Base-by-base conservation (phyloP, 2,329 filamentous ascomycete species). In the Passalora sequoiae region DNA sequence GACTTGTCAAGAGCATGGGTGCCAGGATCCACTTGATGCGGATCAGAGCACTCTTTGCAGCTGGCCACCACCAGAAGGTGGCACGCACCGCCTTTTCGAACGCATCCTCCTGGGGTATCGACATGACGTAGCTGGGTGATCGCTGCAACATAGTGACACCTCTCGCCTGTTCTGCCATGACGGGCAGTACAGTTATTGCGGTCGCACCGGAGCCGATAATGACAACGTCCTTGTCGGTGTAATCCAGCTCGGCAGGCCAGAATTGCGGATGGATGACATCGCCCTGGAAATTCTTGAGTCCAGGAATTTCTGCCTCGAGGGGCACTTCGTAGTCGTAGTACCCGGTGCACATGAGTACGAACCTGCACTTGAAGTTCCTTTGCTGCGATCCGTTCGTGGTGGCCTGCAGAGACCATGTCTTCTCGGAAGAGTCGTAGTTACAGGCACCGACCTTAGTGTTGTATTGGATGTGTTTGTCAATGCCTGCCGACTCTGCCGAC, bases 141-240 rank as follows among this genome's bases (percentile, higher is more conserved):
- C 88, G 79, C 66, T 94, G 87, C 2, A 94, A 73, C 78, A 91
- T 87, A 1, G 85, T 91, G 20, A 89, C 80, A 10, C 77, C 74
- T 4, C 66, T 67, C 4, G 84, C 85, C 28, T 74, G 77, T 31
- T 83, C 68, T 1, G 80, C 78, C 33, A 94, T 66, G 35, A 73
- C 76, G 0, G 87, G 88, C 3, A 94, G 63, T 1, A 94, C 72
- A 0, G 87, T 92, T 37, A 91, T 68, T 5, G 86, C 83, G 0
- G 88, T 94, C 2, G 87, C 87, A 6, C 88, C 88, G 12, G 78
- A 83, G 12, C 86, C 86, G 49, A 92, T 78, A 45, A 91, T 72
- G 31, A 86, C 75, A 16, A 91, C 71, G 32, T 77, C 77, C 64
- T 89, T 87, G 61, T 72, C 70, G 4, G 70, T 65, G 60, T 83